phyloP scores from a whole-genome alignment of 768 basidiomycete genomes.

The Rhodotorula sphaerocarpa region DNA sequence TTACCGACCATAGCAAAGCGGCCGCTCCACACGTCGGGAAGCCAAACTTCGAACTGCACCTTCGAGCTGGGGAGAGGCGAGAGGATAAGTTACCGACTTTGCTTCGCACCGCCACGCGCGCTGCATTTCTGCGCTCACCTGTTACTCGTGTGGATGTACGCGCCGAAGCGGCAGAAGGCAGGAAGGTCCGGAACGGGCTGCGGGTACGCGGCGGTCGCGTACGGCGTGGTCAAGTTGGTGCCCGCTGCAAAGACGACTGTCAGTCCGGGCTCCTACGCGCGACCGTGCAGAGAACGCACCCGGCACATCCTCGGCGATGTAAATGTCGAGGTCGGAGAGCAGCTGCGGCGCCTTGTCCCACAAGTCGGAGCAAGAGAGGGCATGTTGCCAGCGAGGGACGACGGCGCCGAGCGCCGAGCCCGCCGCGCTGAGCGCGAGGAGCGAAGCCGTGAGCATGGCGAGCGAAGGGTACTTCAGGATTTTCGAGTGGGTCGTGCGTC shows the following conservation, averaged over 20 bases:
- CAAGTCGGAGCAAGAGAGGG: slow-evolving; percentile 11
- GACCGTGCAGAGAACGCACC: slow-evolving; percentile 3
- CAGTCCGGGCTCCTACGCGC: neutral
- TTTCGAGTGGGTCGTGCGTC: no score
- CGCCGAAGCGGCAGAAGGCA: slow-evolving; percentile 36
- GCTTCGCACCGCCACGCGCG: no score
- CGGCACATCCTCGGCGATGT: slow-evolving; percentile 20
- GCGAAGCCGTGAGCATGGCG: no score
- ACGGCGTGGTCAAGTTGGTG: slow-evolving; percentile 15
- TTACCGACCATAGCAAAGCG: slow-evolving; percentile 29
- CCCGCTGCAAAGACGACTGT: neutral
- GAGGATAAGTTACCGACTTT: no score
- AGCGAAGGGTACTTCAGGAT: no score
- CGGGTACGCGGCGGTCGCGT: neutral
- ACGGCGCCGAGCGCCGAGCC: neutral
- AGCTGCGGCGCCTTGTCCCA: slow-evolving; percentile 16
- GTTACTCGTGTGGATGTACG: slow-evolving; percentile 33
- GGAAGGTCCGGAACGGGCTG: slow-evolving; percentile 21
- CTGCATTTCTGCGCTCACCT: no score
- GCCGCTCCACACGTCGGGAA: slow-evolving; percentile 28
- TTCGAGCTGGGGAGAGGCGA: no score
- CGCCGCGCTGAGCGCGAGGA: neutral
- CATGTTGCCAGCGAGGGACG: neutral
- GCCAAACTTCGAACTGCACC: slow-evolving; percentile 37
- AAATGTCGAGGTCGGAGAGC: slow-evolving; percentile 22